These are phyloP conservation scores for Pseudozyma sp. DNA, from an alignment of 1,284 basidiomycete species.

Conservation along the genomic window DNA sequence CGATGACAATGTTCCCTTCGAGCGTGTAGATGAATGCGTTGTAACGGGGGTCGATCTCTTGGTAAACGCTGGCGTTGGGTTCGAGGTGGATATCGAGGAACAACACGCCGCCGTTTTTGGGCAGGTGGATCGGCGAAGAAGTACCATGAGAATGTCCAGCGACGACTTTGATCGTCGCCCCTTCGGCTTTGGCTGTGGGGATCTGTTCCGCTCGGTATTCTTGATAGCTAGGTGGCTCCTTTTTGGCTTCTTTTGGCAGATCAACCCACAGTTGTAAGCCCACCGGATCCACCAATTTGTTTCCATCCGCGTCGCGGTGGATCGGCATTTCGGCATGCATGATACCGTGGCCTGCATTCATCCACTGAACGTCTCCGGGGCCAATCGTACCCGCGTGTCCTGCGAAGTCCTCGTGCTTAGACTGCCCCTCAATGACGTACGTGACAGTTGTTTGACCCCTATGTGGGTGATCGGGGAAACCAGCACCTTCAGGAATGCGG, in stretches of 20 bases:
- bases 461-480: constrained; percentile 82
- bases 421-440: constrained; percentile 86
- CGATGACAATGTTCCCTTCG: constrained; percentile 73
- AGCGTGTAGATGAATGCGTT: constrained; percentile 69
- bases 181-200: constrained; percentile 71
- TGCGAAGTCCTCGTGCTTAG: constrained; percentile 89
- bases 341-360: constrained; percentile 55
- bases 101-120: constrained; percentile 84
- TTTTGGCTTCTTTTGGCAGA: constrained; percentile 86
- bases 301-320: constrained; percentile 74
- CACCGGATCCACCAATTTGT: constrained; percentile 74
- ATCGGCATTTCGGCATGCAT: constrained; percentile 80
- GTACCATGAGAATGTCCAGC: constrained; percentile 87
- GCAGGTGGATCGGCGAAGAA: constrained; percentile 85
- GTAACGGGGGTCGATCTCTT: constrained; percentile 78
- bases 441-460: constrained; percentile 72
- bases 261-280: constrained; percentile 96
- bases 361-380: constrained; percentile 73
- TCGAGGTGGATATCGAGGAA: constrained; percentile 84
- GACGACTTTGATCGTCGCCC: constrained; percentile 81
- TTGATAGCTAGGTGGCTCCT: constrained; percentile 75
- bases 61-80: constrained; percentile 79
- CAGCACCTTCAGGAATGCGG: constrained; percentile 73
- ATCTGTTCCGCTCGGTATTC: constrained; percentile 71
- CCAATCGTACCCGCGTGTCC: constrained; percentile 80